Conservation (phyloP, 768 basidiomycete genomes). For the Panus rudis region DNA sequence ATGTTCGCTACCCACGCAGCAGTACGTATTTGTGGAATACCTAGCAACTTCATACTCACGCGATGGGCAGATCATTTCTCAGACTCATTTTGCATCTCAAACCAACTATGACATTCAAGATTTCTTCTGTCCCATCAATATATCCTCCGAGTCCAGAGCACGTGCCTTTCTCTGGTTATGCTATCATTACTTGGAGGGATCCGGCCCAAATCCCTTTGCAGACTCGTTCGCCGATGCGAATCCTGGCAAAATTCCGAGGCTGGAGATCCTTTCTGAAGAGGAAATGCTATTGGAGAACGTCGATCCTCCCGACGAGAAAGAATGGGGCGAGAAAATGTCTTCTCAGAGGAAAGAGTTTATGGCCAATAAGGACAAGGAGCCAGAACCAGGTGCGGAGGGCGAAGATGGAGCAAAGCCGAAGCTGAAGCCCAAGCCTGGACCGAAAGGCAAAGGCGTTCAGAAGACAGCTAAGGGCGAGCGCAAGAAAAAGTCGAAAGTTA, state of each 20-base stretch:
- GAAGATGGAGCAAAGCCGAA: slow-evolving; percentile 11
- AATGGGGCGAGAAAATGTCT: slow-evolving; percentile 35
- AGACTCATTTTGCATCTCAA: slow-evolving; percentile 29
- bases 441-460: slow-evolving; percentile 6
- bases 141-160: slow-evolving; percentile 36
- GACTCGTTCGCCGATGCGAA: slow-evolving; percentile 21
- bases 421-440: slow-evolving; percentile 17
- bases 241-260: slow-evolving; percentile 22
- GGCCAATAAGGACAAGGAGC: slow-evolving; percentile 19
- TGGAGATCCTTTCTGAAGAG: slow-evolving; percentile 22
- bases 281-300: slow-evolving; percentile 36
- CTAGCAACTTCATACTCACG: slow-evolving; percentile 2
- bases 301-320: slow-evolving; percentile 35
- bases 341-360: slow-evolving; percentile 30
- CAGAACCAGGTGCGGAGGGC: slow-evolving; percentile 12
- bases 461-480: neutral
- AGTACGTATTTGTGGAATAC: slow-evolving; percentile 20
- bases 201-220: slow-evolving; percentile 31
- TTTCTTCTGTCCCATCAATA: slow-evolving; percentile 34
- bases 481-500: too few species aligned
- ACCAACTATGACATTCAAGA: slow-evolving; percentile 31
- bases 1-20: slow-evolving; percentile 50
- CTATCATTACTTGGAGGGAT: slow-evolving; percentile 39
- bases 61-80: slow-evolving; percentile 24
- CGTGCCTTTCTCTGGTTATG: slow-evolving; percentile 41